Evolutionary conservation across 2,329 filamentous ascomycete species (phyloP), one percentile per base, ranked within the genome.

Genomic region (Aspergillus fumigatus): DNA sequence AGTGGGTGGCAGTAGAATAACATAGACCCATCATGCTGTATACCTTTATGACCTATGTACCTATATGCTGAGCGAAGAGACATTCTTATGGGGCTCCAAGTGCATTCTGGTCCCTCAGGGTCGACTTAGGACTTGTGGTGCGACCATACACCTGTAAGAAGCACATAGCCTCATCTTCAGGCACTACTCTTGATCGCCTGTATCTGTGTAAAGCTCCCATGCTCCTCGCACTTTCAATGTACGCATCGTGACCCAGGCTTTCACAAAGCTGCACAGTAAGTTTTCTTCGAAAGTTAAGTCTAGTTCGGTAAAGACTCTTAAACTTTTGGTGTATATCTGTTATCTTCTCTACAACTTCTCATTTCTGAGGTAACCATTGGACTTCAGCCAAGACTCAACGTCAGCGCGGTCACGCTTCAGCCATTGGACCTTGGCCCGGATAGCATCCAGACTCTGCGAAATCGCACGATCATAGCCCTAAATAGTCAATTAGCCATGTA

Each of bases 341-440:
- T 26, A 47, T 14, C 52, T 41, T 65, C 52, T 41, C 65, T 61
- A 73, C 48, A 73, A 65, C 69, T 73, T 73, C 56, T 69, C 67
- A 40, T 56, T 59, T 48, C 63, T 61, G 17, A 84, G 69, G 65
- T 88, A 89, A 53, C 83, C 82, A 65, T 88, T 85, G 67, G 82
- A 79, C 74, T 84, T 84, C 62, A 90, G 76, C 88, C 88, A 92
- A 53, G 73, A 67, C 71, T 84, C 81, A n/a, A 96, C 89, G 73
- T 96, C 90, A 27, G 84, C 81, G 47, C 82, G 80, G 73, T 96
- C 92, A 57, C 91, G 84, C 73, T 85, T 77, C 55, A 95, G 72
- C 90, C 90, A 96, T 58, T 86, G 83, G 65, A 88, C 82, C 84
- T 96, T 97, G 54, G 92, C 92, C 59, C 84, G 84, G 67, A 97